Evolutionary conservation across 2,329 filamentous ascomycete genomes (phyloP).

Genomic region (Hypoxylon sp.): DNA sequence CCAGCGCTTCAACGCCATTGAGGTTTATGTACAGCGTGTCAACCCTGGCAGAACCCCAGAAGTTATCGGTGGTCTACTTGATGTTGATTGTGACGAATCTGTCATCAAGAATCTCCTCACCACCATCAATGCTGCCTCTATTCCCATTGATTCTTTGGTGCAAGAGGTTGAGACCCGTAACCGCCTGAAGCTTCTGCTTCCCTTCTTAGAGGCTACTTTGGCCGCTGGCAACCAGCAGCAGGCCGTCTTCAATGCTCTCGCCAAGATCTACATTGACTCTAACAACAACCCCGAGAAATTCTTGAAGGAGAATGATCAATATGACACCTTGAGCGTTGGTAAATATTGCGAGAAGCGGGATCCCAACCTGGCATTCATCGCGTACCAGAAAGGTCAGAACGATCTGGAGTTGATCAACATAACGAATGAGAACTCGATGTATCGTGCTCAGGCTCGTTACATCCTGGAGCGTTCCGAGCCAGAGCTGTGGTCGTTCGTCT

Average conservation of each 20-base stretch:
- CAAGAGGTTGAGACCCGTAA: conserved; percentile 95
- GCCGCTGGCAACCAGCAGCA: conserved; percentile 93
- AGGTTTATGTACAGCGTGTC: conserved; percentile 96
- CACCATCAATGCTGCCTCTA: conserved; percentile 83
- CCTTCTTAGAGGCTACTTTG: conserved; percentile 93
- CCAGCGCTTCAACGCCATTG: conserved; percentile 98
- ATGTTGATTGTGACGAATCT: conserved; percentile 95
- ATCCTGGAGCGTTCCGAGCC: conserved; percentile 87
- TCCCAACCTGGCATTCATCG: conserved; percentile 92
- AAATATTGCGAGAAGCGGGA: conserved; percentile 99
- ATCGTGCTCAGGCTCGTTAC: conserved; percentile 95
- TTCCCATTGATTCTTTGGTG: conserved; percentile 95
- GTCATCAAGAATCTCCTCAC: conserved; percentile 93
- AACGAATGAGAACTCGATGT: conserved; percentile 99
- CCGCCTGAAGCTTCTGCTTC: conserved; percentile 90
- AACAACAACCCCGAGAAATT: conserved; percentile 99
- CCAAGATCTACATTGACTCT: conserved; percentile 99
- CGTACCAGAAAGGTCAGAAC: conserved; percentile 96
- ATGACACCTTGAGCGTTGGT: conserved; percentile 89
- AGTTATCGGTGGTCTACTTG: conserved; percentile 90
- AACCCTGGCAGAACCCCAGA: conserved; percentile 91
- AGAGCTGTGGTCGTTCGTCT: conserved; percentile 94
- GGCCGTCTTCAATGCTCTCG: conserved; percentile 94
- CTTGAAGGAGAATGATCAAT: conserved; percentile 95
- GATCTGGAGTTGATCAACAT: conserved; percentile 97